Evolutionary conservation across 345 rosid species (phyloP).

Genomic region (Carallia pectinifolia): DNA sequence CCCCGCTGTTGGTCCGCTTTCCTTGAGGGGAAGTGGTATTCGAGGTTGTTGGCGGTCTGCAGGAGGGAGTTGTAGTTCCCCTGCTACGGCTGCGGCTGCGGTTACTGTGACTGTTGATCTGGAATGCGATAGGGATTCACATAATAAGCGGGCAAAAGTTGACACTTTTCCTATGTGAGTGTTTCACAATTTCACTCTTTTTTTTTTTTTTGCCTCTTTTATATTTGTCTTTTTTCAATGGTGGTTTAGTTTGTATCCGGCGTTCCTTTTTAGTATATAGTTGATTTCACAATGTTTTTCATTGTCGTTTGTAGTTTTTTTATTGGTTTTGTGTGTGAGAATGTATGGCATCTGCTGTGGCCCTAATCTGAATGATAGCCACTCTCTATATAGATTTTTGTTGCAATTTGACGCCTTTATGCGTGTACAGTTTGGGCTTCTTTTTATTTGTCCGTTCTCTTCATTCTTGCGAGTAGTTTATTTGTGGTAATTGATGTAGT

Average conservation of each 20-base stretch:
- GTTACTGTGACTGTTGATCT: conserved; percentile 25
- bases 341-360: not conserved
- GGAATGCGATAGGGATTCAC: conserved; percentile 36
- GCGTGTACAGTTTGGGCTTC: no score
- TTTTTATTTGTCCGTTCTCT: no score
- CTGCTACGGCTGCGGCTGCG: conserved; percentile 14
- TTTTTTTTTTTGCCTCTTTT: not conserved
- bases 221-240: not conserved
- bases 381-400: not conserved
- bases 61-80: conserved; percentile 63
- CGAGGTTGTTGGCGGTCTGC: conserved; percentile 24
- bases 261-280: not conserved
- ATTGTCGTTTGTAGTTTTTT: not conserved
- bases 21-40: conserved; percentile 22
- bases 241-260: not conserved
- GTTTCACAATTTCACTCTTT: not conserved
- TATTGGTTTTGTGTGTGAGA: not conserved
- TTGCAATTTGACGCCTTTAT: not conserved
- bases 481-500: no score
- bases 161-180: conserved; percentile 52
- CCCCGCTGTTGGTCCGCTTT: conserved; percentile 2
- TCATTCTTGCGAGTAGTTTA: no score
- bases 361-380: not conserved
- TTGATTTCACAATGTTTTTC: no score
- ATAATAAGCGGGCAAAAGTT: conserved; percentile 83